Evolutionary conservation across 768 basidiomycete species (phyloP), one percentile per base, ranked within the genome.

Genomic region (Daedaleopsis nitida): DNA sequence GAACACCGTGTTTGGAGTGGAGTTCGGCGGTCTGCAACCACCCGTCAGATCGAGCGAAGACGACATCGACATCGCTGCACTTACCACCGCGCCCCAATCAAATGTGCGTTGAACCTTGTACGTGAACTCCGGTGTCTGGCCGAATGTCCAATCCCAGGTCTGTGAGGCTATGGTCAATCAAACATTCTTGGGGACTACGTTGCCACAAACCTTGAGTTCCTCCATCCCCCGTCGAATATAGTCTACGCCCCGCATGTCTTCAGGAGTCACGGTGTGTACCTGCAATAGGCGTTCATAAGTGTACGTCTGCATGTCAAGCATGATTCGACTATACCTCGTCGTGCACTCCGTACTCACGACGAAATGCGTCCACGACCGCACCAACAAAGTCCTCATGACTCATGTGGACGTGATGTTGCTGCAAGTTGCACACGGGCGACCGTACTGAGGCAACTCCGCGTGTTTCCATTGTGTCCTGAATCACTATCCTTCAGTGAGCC

Each of bases 71-170:
- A 9, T 13, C 13, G 10, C 24, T 23, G 13, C 8, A 74, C 80
- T 66, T 64, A 82, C 83, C 23, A 80, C 57, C 6, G 68, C 55
- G 11, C 78, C 80, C 72, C 80, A 80, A 14, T 68, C 49, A 48
- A 83, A 77, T 17, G 64, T 57, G 5, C 70, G 72, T 34, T 71
- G 50, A 7, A 85, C 44, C 3, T 77, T 78, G 68, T 92, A 91
- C 8, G 86, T 88, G 71, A 99, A 98, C 70, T 96, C 91, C 44
- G 96, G 95, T 0, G 96, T 96, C 70, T 96, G 92, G 0, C 96
- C 96, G 68, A 86, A 97, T 14, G 83, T 78, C 94, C 96, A 98
- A 21, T 92, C 83, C 97, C 97, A 98, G 37, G 82, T 87, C 95
- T 96, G 67, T 13, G 39, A 53, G 49, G 8, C 10, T 42, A 35